These are phyloP conservation scores for Pestalotiopsis sp. DNA, from an alignment of 2,329 filamentous ascomycete species.

Conservation along the genomic window DNA sequence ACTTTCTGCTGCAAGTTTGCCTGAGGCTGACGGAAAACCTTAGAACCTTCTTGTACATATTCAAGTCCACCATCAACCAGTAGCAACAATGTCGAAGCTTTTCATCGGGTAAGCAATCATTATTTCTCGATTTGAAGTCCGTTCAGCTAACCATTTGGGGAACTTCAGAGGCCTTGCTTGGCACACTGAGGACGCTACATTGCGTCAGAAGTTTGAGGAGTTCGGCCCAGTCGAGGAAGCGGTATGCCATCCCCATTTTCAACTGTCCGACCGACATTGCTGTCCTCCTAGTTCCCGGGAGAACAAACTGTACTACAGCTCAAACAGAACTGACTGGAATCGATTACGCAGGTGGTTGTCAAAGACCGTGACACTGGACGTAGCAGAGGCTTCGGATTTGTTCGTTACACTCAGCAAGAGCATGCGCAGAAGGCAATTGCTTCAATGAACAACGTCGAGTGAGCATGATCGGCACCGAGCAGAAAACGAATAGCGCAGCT, in stretches of 20 bases:
- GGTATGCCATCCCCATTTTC: slow-evolving; percentile 59
- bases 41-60: background rate
- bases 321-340: background rate
- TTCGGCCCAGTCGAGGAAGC: slow-evolving; percentile 93
- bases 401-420: slow-evolving; percentile 77
- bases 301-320: background rate
- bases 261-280: background rate
- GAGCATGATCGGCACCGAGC: slow-evolving; percentile 37
- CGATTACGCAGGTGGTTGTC: slow-evolving; percentile 80
- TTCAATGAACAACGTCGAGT: slow-evolving; percentile 90
- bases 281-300: background rate
- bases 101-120: slow-evolving; percentile 80
- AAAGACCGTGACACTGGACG: slow-evolving; percentile 97
- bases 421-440: slow-evolving; percentile 78
- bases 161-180: slow-evolving; percentile 83
- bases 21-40: background rate
- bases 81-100: slow-evolving; percentile 77
- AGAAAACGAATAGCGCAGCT: background rate
- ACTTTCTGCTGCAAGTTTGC: background rate
- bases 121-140: background rate
- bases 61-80: background rate
- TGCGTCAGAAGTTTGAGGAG: slow-evolving; percentile 90
- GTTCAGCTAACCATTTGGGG: slow-evolving; percentile 16
- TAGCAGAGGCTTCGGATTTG: slow-evolving; percentile 96
- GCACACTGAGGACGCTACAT: slow-evolving; percentile 90